Base-by-base conservation (phyloP, 2,329 filamentous ascomycete genomes). In the Colletotrichum orchidophilum region DNA sequence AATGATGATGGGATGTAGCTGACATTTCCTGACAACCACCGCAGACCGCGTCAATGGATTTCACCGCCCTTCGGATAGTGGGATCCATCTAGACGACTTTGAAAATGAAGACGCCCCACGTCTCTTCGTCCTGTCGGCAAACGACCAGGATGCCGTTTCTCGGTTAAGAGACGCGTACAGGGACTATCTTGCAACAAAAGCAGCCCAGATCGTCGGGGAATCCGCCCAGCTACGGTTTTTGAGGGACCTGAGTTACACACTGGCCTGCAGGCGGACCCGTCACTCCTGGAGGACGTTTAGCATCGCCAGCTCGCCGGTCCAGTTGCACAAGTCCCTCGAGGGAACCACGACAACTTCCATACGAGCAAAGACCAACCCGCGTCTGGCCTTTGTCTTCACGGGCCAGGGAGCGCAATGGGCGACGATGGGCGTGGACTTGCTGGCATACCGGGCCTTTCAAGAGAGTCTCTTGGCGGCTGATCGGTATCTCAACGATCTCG, bases 191-290 rank as follows among this genome's bases (percentile, higher is more conserved):
- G 55, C 60, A 5, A 29, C 62, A 2, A 62, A 76, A 3, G 9
- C 9, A 1, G 12, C 21, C 0, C 66, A 74, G 1, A 75, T 35
- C 24, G 3, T 66, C 7, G 26, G 26, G 7, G 58, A 67, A 6
- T 9, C 54, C 0, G 61, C 27, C 3, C 66, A 57, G 2, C 3
- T 55, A 24, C 53, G 35, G 3, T 61, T 70, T 21, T 7, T 72
- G 24, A 49, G 66, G 21, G 70, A 86, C 65, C 83, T 86, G 50
- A 79, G 85, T 9, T 86, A 87, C 73, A 87, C 85, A 0, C 78
- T 87, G 21, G 79, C 67, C 5, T 65, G 66, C 9, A 53, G 66
- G 42, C 29, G 70, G 11, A 72, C 70, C 2, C 46, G 33, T 3
- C 70, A 66, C 50, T 12, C 70, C 2, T 72, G 70, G 70, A 46